These are phyloP conservation scores for Cladophialophora immunda DNA, from an alignment of 2,329 filamentous ascomycete genomes.

Conservation along the genomic window DNA sequence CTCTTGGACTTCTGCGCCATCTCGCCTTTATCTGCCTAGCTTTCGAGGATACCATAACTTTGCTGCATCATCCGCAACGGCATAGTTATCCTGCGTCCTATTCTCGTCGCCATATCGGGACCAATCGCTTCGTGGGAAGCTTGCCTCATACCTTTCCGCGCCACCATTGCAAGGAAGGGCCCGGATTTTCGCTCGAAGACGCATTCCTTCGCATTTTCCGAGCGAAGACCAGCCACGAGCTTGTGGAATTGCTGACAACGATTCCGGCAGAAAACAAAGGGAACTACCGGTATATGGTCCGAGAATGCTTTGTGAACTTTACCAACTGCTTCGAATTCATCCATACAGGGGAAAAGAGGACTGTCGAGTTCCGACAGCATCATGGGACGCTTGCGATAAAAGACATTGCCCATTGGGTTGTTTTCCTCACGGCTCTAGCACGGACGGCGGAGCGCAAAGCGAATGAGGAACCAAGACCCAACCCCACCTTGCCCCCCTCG, in stretches of 20 bases:
- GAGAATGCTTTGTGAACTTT: conserved; percentile 15
- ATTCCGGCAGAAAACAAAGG: not conserved
- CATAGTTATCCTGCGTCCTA: not conserved
- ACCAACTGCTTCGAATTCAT: not conserved
- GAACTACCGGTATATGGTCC: not conserved
- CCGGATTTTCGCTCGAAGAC: conserved; percentile 2
- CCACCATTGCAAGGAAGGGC: not conserved
- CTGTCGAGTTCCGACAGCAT: conserved; percentile 18
- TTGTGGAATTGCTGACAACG: conserved; percentile 1
- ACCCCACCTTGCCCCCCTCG: not conserved
- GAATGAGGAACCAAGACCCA: not conserved
- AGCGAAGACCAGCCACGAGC: not conserved
- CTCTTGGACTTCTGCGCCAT: conserved; percentile 4
- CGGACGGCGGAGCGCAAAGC: conserved; percentile 14
- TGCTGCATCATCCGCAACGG: conserved; percentile 11
- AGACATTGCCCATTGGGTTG: conserved; percentile 9
- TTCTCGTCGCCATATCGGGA: not conserved
- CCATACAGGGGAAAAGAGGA: not conserved
- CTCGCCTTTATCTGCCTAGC: conserved; percentile 18
- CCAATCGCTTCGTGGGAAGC: conserved; percentile 7
- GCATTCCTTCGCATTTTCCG: conserved; percentile 9
- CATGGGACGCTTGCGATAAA: conserved; percentile 1
- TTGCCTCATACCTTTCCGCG: not conserved
- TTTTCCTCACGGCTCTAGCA: not conserved
- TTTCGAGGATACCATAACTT: conserved; percentile 12